phyloP scores from a whole-genome alignment of 108 stramenopile genomes.

The Cylindrotheca fusiformis region DNA sequence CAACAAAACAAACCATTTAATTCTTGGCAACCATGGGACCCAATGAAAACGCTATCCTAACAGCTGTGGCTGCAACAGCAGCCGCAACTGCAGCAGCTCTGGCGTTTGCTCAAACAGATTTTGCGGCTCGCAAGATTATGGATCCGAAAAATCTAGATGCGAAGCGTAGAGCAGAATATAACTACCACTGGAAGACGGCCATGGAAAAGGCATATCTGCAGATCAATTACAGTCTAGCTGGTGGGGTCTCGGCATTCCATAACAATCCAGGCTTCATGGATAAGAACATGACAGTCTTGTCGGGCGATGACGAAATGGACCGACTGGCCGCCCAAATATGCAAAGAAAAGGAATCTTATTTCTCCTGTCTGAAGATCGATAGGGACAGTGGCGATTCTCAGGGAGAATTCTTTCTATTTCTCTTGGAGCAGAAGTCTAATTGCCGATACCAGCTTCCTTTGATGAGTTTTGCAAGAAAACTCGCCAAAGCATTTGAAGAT shows the following conservation, averaged over 20 bases:
- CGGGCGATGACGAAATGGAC: constrained; percentile 11
- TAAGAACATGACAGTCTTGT: constrained; percentile 16
- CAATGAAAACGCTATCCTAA: constrained; percentile 6
- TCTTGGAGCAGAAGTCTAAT: constrained; percentile 1
- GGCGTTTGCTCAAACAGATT: constrained; percentile 35
- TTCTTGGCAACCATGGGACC: not conserved
- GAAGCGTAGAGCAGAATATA: constrained; percentile 40
- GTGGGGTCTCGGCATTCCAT: constrained; percentile 13
- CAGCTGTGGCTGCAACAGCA: constrained; percentile 27
- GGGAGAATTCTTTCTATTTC: constrained; percentile 25
- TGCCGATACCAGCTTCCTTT: constrained; percentile 50
- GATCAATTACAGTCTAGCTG: constrained; percentile 28
- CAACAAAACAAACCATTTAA: not conserved
- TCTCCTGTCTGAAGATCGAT: constrained; percentile 21
- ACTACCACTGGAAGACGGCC: constrained; percentile 40
- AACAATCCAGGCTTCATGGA: constrained; percentile 20
- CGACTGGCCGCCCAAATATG: constrained; percentile 11
- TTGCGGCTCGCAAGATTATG: constrained; percentile 34
- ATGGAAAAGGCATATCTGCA: constrained; percentile 31
- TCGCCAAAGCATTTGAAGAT: constrained; percentile 59
- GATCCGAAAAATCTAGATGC: constrained; percentile 26
- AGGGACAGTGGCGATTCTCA: constrained; percentile 23
- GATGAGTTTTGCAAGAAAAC: constrained; percentile 45
- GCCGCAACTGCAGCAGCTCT: constrained; percentile 22
- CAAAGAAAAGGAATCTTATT: constrained; percentile 11